Evolutionary conservation across 495 filamentous ascomycete species (phyloP).

Genomic region (Penicillium lividum): DNA sequence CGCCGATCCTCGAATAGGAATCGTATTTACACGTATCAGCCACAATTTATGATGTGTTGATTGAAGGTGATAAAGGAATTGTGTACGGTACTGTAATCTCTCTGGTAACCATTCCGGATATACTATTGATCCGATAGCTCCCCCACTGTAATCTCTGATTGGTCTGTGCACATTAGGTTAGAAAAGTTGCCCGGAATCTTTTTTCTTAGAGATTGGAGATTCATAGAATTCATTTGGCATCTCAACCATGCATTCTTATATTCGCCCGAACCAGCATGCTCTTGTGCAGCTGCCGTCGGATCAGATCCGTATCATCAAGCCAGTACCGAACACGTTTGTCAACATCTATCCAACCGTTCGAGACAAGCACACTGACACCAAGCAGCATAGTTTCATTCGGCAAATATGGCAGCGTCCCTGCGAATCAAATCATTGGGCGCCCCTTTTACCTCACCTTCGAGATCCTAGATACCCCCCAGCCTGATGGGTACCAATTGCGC

Average conservation of each 20-base stretch:
- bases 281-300: slow-evolving; percentile 69
- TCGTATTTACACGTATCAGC: neutral
- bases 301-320: slow-evolving; percentile 59
- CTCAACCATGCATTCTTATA: slow-evolving; percentile 45
- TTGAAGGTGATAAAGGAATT: neutral
- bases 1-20: slow-evolving; percentile 1
- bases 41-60: neutral
- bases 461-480: slow-evolving; percentile 66
- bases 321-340: slow-evolving; percentile 78
- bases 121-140: slow-evolving; percentile 9
- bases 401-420: slow-evolving; percentile 85
- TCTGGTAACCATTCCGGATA: neutral
- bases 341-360: slow-evolving; percentile 1
- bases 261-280: slow-evolving; percentile 65
- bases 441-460: slow-evolving; percentile 92
- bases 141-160: slow-evolving; percentile 15
- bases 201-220: slow-evolving; percentile 7
- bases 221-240: neutral
- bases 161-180: slow-evolving; percentile 9
- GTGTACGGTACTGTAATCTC: neutral
- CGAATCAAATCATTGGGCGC: slow-evolving; percentile 81
- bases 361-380: slow-evolving; percentile 20
- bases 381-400: slow-evolving; percentile 76
- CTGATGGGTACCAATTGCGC: slow-evolving; percentile 63
- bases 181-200: slow-evolving; percentile 20